phyloP scores from a whole-genome alignment of 2,329 filamentous ascomycete genomes.

The Hymenoscyphus albidus region DNA sequence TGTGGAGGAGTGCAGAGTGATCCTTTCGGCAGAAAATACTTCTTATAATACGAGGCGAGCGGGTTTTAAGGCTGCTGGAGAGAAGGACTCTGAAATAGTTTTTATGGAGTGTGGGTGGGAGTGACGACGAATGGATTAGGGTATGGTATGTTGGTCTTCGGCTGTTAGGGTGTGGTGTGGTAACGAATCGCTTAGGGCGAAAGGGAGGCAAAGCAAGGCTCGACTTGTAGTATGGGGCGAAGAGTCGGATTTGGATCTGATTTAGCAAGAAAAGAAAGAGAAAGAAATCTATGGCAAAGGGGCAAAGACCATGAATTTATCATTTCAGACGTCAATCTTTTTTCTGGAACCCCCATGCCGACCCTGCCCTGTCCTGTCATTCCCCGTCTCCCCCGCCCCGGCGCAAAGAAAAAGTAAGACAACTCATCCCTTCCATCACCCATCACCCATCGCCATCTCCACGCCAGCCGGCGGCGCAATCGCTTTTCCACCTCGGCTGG shows the following conservation, averaged over 20 bases:
- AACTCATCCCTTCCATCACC: constrained; percentile 25
- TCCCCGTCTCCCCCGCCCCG: constrained; percentile 10
- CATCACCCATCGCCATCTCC: constrained; percentile 14
- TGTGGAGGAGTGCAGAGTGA: constrained; percentile 2
- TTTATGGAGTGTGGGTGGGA: background rate
- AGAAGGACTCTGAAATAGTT: background rate
- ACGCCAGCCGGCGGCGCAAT: constrained; percentile 12
- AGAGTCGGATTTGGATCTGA: background rate
- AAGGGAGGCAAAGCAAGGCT: background rate
- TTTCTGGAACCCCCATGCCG: constrained; percentile 8
- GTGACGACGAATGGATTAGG: constrained; percentile 2
- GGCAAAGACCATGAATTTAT: constrained; percentile 16
- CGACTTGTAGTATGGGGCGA: background rate
- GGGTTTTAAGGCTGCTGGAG: background rate
- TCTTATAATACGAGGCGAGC: background rate
- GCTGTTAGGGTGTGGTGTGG: background rate
- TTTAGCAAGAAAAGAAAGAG: constrained; percentile 1
- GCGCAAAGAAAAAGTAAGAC: constrained; percentile 19
- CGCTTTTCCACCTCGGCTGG: constrained; percentile 5
- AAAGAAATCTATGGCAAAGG: constrained; percentile 2
- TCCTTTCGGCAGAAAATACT: constrained; percentile 1
- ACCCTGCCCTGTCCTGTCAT: constrained; percentile 2
- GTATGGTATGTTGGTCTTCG: background rate
- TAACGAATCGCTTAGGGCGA: constrained; percentile 1
- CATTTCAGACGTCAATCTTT: constrained; percentile 8